phyloP scores from a whole-genome alignment of 2,329 filamentous ascomycete genomes.

The Talaromyces sp. region DNA sequence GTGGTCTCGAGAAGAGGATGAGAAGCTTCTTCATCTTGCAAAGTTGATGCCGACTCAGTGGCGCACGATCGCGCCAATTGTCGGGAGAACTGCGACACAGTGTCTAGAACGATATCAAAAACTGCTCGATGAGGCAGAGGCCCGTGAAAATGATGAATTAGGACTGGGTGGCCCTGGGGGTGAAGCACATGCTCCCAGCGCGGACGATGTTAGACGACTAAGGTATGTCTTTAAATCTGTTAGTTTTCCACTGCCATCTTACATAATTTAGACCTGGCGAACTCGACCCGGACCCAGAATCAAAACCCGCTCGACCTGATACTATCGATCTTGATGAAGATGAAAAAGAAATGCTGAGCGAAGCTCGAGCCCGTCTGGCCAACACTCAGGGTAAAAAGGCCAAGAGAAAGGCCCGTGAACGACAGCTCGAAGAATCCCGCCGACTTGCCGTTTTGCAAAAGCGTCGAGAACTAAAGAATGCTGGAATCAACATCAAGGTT shows the following conservation, averaged over 20 bases:
- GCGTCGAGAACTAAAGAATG: constrained; percentile 90
- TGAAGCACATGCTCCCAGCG: constrained; percentile 79
- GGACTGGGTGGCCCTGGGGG: constrained; percentile 80
- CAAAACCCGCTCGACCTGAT: constrained; percentile 89
- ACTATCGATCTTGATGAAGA: constrained; percentile 98
- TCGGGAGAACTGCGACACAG: constrained; percentile 92
- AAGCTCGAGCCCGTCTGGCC: constrained; percentile 89
- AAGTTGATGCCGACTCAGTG: constrained; percentile 99
- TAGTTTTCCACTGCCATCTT: constrained; percentile 9
- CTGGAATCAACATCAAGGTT: constrained; percentile 97
- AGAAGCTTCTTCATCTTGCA: constrained; percentile 90
- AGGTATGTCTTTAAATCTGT: constrained; percentile 37
- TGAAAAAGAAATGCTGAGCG: constrained; percentile 98
- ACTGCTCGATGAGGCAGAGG: constrained; percentile 90
- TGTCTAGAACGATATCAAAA: constrained; percentile 97
- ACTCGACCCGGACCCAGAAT: constrained; percentile 94
- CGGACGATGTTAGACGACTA: constrained; percentile 83
- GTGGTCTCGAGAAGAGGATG: constrained; percentile 98
- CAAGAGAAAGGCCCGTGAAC: constrained; percentile 91
- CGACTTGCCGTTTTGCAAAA: constrained; percentile 88
- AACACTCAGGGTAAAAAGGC: constrained; percentile 99
- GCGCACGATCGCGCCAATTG: constrained; percentile 95
- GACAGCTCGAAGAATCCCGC: constrained; percentile 90
- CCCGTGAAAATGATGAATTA: constrained; percentile 73
- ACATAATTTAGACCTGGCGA: constrained; percentile 63